A percentile compares a stretch with the other conserved stretches of the same genome.
These are phyloP conservation scores for Aegilops bicornis DNA, from an alignment of 176 grass and related monocot genomes.

Conservation along the genomic window DNA sequence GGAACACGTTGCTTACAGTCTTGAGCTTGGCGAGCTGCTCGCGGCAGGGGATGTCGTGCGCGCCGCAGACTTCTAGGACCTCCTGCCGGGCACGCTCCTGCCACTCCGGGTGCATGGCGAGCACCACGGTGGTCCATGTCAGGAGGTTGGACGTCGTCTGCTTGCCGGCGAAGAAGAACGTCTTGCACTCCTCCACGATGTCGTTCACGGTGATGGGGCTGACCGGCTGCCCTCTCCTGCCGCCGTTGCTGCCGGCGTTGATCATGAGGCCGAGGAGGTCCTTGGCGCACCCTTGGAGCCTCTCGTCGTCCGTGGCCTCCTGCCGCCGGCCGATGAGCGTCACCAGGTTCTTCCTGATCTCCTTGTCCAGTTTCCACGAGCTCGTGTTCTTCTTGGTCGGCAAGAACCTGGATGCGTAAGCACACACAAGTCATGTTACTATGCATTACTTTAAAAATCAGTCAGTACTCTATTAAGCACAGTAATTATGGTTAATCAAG, in stretches of 20 bases:
- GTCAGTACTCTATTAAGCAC: neutral
- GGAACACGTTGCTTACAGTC: constrained; percentile 44
- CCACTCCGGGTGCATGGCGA: constrained; percentile 97
- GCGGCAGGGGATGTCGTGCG: constrained; percentile 55
- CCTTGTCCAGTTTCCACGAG: constrained; percentile 96
- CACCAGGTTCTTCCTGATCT: constrained; percentile 81
- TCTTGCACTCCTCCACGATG: constrained; percentile 98
- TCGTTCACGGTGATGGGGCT: constrained; percentile 76
- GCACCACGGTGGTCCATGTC: constrained; percentile 88
- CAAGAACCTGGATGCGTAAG: constrained; percentile 55
- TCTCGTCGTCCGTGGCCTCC: constrained; percentile 36
- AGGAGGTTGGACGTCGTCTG: constrained; percentile 96
- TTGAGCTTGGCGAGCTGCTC: constrained; percentile 90
- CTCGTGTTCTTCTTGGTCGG: constrained; percentile 96
- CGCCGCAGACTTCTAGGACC: constrained; percentile 82
- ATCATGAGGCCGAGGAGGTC: constrained; percentile 91
- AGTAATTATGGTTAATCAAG: neutral
- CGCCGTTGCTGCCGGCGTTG: constrained; percentile 33
- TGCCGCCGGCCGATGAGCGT: constrained; percentile 68
- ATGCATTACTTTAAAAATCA: neutral
- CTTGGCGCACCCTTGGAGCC: constrained; percentile 47
- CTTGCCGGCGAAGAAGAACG: constrained; percentile 96
- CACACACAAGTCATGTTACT: neutral
- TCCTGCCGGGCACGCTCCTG: constrained; percentile 82
- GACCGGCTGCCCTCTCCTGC: constrained; percentile 20